Evolutionary conservation across 345 rosid genomes (phyloP).

Genomic region (Hibiscus syriacus): DNA sequence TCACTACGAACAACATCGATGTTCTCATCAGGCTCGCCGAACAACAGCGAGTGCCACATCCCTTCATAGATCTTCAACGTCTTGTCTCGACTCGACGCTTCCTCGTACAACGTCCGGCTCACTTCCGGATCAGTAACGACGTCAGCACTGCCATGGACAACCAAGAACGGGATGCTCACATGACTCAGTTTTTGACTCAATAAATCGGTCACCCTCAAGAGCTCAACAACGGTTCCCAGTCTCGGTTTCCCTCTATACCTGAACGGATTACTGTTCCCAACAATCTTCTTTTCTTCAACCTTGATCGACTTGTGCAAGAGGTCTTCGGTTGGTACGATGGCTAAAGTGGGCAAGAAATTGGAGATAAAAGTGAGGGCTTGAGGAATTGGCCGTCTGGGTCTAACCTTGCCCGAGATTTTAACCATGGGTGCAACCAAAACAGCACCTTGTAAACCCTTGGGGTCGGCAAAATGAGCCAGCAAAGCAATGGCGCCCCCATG

Average conservation of each 20-base stretch:
- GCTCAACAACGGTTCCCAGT: slow-evolving; percentile 67
- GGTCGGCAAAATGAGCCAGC: slow-evolving; percentile 47
- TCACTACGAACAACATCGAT: slow-evolving; percentile 50
- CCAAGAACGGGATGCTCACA: neutral
- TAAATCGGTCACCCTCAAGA: slow-evolving; percentile 59
- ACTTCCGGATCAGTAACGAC: slow-evolving; percentile 10
- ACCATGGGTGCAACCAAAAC: slow-evolving; percentile 84
- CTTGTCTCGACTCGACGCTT: slow-evolving; percentile 4
- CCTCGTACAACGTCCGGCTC: neutral
- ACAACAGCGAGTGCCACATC: slow-evolving; percentile 86
- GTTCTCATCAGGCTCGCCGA: slow-evolving; percentile 78
- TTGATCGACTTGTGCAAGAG: slow-evolving; percentile 47
- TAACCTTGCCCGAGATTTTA: slow-evolving; percentile 59
- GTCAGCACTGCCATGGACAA: slow-evolving; percentile 7
- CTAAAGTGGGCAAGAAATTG: slow-evolving; percentile 52
- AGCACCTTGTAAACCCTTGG: slow-evolving; percentile 56
- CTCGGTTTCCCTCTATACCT: slow-evolving; percentile 73
- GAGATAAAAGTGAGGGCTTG: slow-evolving; percentile 43
- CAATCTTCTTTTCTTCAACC: slow-evolving; percentile 48
- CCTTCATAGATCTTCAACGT: neutral
- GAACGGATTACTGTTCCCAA: slow-evolving; percentile 56
- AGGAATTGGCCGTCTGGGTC: slow-evolving; percentile 77
- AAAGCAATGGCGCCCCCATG: slow-evolving; percentile 81
- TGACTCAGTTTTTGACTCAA: slow-evolving; percentile 18
- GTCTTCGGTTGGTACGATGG: slow-evolving; percentile 72